phyloP scores from a whole-genome alignment of 192 early-diverging fungal species.

The Coemansia sp. region DNA sequence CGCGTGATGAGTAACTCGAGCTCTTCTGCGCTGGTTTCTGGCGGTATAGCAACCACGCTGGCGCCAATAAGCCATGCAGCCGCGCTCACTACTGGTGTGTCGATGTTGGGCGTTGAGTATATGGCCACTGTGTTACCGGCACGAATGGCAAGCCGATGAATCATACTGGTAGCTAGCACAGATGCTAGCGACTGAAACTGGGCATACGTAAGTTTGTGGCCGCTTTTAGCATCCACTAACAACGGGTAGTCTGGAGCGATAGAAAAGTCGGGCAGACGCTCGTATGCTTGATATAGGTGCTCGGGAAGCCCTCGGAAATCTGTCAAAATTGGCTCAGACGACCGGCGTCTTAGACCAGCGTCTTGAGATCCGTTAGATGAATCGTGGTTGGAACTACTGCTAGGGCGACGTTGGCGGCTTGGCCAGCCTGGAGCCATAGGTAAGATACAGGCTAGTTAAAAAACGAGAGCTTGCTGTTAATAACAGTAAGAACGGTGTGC shows the following conservation, averaged over 20 bases:
- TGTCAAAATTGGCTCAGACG: not conserved
- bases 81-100: conserved; percentile 24
- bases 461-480: not conserved
- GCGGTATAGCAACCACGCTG: conserved; percentile 24
- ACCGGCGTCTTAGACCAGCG: not conserved
- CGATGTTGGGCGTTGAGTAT: conserved; percentile 21
- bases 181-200: conserved; percentile 3
- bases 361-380: not conserved
- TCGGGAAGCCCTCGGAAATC: conserved; percentile 26
- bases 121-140: conserved; percentile 23
- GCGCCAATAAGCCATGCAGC: conserved; percentile 35
- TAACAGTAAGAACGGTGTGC: not conserved
- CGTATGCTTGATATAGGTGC: conserved; percentile 25
- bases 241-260: conserved; percentile 3
- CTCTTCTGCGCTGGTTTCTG: conserved; percentile 9
- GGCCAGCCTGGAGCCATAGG: not conserved
- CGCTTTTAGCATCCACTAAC: conserved; percentile 22
- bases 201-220: conserved; percentile 17
- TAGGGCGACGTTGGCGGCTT: not conserved
- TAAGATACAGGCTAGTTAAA: not conserved
- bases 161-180: conserved; percentile 20
- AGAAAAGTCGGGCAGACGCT: conserved; percentile 8
- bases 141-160: not conserved
- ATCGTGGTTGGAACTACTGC: not conserved
- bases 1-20: conserved; percentile 7